Evolutionary conservation across 2,329 filamentous ascomycete genomes (phyloP).

Genomic region (Pseudopithomyces chartarum): DNA sequence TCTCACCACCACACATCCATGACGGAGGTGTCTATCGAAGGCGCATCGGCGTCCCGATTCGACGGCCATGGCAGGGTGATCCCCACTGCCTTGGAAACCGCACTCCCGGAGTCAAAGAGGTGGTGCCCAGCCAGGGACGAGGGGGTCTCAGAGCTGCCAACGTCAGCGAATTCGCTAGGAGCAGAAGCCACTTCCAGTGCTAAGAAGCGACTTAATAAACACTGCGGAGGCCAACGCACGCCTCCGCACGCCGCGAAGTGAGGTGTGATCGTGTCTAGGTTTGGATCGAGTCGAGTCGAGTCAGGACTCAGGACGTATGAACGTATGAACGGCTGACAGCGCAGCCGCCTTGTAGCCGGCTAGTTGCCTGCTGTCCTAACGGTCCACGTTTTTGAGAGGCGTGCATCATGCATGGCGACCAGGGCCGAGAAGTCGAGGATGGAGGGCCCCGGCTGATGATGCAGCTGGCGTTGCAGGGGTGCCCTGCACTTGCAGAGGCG

Average conservation of each 20-base stretch:
- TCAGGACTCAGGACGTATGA: no score
- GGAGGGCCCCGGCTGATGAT: conserved; percentile 41
- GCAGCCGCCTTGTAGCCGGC: conserved; percentile 39
- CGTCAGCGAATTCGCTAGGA: conserved; percentile 21
- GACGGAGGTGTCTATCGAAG: conserved; percentile 31
- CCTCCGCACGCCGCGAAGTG: conserved; percentile 35
- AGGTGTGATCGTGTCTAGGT: conserved; percentile 24
- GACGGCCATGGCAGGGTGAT: conserved; percentile 25
- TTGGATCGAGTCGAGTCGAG: conserved; percentile 26
- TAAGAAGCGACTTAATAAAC: conserved; percentile 19
- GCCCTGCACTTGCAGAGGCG: conserved; percentile 37
- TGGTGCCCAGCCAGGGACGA: conserved; percentile 36
- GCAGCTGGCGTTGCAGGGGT: conserved; percentile 37
- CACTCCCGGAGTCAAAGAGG: conserved; percentile 34
- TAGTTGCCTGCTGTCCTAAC: conserved; percentile 38
- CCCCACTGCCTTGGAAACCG: conserved; percentile 41
- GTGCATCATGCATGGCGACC: conserved; percentile 38
- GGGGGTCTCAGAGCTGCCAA: conserved; percentile 17
- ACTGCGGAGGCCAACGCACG: conserved; percentile 34
- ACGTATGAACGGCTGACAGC: conserved; percentile 47
- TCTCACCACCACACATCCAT: conserved; percentile 35
- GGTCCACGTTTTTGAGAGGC: conserved; percentile 45
- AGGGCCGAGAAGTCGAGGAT: conserved; percentile 34
- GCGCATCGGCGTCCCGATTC: conserved; percentile 33
- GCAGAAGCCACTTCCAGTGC: conserved; percentile 16